Conservation (phyloP, 78 protist genomes). For the Dictyostelium firmibasis region DNA sequence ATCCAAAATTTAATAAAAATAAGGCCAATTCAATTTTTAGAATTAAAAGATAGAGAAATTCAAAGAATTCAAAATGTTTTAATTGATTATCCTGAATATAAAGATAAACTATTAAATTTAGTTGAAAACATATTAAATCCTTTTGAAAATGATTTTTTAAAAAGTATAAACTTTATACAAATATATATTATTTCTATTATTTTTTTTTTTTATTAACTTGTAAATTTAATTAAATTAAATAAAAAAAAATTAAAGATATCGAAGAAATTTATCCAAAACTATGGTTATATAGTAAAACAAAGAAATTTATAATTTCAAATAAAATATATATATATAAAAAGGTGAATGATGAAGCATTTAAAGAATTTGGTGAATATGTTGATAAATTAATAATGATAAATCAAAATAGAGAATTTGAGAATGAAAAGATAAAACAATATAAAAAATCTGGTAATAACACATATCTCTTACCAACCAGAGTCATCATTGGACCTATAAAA, state of each 20-base stretch:
- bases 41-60: not conserved
- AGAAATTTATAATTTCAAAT: not conserved
- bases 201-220: not conserved
- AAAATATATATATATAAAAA: not conserved
- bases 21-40: not conserved
- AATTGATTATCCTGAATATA: not conserved
- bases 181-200: too few species aligned
- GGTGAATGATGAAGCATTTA: not conserved
- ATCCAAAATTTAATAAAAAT: not conserved
- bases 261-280: constrained; percentile 1
- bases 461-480: not conserved
- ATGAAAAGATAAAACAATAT: not conserved
- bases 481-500: not conserved
- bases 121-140: not conserved
- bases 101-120: not conserved
- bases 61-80: not conserved
- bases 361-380: not conserved
- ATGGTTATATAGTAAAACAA: constrained; percentile 1
- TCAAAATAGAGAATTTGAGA: not conserved
- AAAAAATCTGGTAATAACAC: not conserved
- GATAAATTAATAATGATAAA: not conserved
- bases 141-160: not conserved
- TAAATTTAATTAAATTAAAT: too few species aligned
- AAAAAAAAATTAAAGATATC: not conserved
- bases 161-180: not conserved